These are phyloP conservation scores for Tolypocladium album DNA, from an alignment of 2,329 filamentous ascomycete species.

Conservation along the genomic window DNA sequence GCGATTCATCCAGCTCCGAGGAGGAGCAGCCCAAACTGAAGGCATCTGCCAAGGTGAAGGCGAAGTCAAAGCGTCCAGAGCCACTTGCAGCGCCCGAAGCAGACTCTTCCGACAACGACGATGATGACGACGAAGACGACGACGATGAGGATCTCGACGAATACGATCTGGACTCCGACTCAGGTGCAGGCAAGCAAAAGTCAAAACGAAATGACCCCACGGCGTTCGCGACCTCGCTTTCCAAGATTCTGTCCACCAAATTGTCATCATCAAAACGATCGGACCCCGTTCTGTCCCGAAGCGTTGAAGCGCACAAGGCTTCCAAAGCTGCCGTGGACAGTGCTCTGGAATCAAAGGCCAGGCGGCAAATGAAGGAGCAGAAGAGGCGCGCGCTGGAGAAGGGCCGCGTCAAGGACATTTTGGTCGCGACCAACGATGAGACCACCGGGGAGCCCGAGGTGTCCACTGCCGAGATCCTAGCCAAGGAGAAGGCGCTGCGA, in stretches of 20 bases:
- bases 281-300: constrained; percentile 87
- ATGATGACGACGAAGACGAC: constrained; percentile 14
- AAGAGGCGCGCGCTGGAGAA: constrained; percentile 72
- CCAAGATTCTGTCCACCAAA: constrained; percentile 86
- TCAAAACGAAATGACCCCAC: constrained; percentile 86
- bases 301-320: constrained; percentile 60
- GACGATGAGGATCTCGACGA: constrained; percentile 22
- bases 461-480: constrained; percentile 46
- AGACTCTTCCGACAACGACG: constrained; percentile 9
- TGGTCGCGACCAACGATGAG: constrained; percentile 51
- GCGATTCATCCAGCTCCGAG: constrained; percentile 23
- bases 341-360: constrained; percentile 73
- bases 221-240: constrained; percentile 86
- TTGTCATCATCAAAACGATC: constrained; percentile 68
- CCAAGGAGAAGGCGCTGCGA: constrained; percentile 67
- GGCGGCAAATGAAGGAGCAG: constrained; percentile 67
- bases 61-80: background rate
- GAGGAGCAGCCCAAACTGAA: constrained; percentile 15
- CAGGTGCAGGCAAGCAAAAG: constrained; percentile 33
- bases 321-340: constrained; percentile 63
- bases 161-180: constrained; percentile 29
- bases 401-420: constrained; percentile 78
- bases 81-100: too few species aligned
- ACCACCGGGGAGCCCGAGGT: constrained; percentile 28
- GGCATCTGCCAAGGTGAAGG: constrained; percentile 13